Conservation (phyloP, 345 rosid genomes). For the Populus alba region DNA sequence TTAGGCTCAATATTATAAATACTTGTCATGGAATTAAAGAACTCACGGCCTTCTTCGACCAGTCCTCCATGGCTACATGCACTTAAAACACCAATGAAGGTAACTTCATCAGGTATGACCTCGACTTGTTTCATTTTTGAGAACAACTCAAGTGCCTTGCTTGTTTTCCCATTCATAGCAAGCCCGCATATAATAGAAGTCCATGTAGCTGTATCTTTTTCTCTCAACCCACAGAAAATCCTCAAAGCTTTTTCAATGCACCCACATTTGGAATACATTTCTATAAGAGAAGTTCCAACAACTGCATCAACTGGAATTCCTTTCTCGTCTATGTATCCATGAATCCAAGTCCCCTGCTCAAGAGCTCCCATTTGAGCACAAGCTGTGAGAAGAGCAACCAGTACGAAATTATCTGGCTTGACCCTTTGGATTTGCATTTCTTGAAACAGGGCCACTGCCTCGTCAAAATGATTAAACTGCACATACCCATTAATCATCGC, state of each 20-base stretch:
- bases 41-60: conserved; percentile 54
- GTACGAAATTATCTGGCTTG: conserved; percentile 56
- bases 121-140: conserved; percentile 48
- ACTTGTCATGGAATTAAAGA: conserved; percentile 52
- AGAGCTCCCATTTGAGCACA: conserved; percentile 72
- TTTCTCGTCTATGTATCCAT: conserved; percentile 52
- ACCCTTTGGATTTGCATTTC: conserved; percentile 51
- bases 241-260: conserved; percentile 53
- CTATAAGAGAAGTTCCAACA: conserved; percentile 69
- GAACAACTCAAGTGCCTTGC: conserved; percentile 53
- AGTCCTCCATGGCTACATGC: conserved; percentile 87
- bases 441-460: conserved; percentile 54
- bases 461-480: conserved; percentile 57
- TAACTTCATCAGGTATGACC: conserved; percentile 55
- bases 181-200: conserved; percentile 73
- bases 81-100: conserved; percentile 66
- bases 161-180: conserved; percentile 60
- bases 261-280: conserved; percentile 82
- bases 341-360: conserved; percentile 84
- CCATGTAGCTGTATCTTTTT: conserved; percentile 65
- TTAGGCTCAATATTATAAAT: conserved; percentile 50
- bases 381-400: conserved; percentile 74
- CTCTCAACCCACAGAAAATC: conserved; percentile 44
- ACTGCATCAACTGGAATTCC: conserved; percentile 47
- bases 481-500: conserved; percentile 85